Conservation (phyloP, 2,329 filamentous ascomycete species). For the Alternaria arbusti region DNA sequence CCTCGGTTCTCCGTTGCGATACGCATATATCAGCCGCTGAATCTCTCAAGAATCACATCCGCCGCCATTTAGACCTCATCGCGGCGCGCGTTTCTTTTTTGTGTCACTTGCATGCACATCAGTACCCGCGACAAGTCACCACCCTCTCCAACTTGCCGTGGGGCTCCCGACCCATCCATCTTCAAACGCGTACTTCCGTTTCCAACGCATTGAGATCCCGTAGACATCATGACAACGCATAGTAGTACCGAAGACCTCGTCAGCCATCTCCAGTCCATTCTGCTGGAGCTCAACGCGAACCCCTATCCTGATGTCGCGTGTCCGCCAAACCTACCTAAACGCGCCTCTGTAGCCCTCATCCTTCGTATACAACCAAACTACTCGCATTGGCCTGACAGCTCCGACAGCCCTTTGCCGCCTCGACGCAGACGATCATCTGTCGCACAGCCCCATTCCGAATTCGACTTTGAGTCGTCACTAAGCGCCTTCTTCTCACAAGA, state of each 20-base stretch:
- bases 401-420: slow-evolving; percentile 26
- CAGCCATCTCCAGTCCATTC: slow-evolving; percentile 50
- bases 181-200: background rate
- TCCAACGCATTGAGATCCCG: background rate
- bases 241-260: slow-evolving; percentile 41
- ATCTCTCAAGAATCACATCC: background rate
- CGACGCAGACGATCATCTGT: slow-evolving; percentile 36
- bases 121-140: background rate
- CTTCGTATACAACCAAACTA: slow-evolving; percentile 67
- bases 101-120: background rate
- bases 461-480: slow-evolving; percentile 52
- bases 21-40: background rate
- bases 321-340: slow-evolving; percentile 60
- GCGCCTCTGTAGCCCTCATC: slow-evolving; percentile 71
- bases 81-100: background rate
- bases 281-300: slow-evolving; percentile 51
- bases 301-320: slow-evolving; percentile 59
- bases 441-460: slow-evolving; percentile 27
- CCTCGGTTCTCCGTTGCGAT: slow-evolving; percentile 9
- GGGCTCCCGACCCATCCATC: background rate
- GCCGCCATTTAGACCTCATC: background rate
- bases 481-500: slow-evolving; percentile 66
- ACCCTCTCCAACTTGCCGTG: background rate
- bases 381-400: slow-evolving; percentile 57
- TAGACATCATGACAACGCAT: slow-evolving; percentile 25